Base-by-base conservation (phyloP, 2,329 filamentous ascomycete genomes). In the Hypoxylon sp. region DNA sequence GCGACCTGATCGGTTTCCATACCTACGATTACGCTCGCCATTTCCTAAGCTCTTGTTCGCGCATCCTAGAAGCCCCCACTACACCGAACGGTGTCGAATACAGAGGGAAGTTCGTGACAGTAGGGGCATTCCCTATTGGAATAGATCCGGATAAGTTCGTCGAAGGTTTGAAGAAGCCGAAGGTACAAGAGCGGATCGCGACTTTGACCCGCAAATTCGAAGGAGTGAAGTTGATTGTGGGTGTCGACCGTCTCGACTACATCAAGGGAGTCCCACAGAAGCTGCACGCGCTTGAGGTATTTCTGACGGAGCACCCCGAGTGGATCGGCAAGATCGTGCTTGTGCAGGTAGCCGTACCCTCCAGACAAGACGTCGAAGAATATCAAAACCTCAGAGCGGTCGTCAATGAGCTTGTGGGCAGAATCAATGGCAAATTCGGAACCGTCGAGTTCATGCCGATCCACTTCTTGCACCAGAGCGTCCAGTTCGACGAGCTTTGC, bases 231-330 rank as follows among this genome's bases (percentile, higher is more conserved):
- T 88, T 98, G 72, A 97, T 99, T 75, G 95, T 98, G 40, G 95
- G 96, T 70, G 96, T 98, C 57, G 96, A 99, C 80, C 92, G 96
- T 55, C 88, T 98, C 56, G 96, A 99, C 81, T 98, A 99, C 82
- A 98, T 98, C 89, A 98, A 98, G 83, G 96, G 96, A 70, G 95
- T 99, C 8, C 96, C 96, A 0, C 96, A 99, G 81, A 99, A 99
- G 81, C 85, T 99, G 8, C 96, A 98, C 77, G 95, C 96, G 1
- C 89, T 98, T 46, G 96, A 99, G 80, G 94, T 98, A 3, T 98
- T 99, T 84, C 85, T 99, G 33, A 97, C 94, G 0, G 95, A 98
- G 77, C 94, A 99, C 76, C 96, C 96, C 0, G 95, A 98, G 80
- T 98, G 95, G 95, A 95, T 98, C 68, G 96, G 96, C 74, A 97